Evolutionary conservation across 2,329 filamentous ascomycete species (phyloP), one percentile per base, ranked within the genome.

Genomic region (Periconia digitata): DNA sequence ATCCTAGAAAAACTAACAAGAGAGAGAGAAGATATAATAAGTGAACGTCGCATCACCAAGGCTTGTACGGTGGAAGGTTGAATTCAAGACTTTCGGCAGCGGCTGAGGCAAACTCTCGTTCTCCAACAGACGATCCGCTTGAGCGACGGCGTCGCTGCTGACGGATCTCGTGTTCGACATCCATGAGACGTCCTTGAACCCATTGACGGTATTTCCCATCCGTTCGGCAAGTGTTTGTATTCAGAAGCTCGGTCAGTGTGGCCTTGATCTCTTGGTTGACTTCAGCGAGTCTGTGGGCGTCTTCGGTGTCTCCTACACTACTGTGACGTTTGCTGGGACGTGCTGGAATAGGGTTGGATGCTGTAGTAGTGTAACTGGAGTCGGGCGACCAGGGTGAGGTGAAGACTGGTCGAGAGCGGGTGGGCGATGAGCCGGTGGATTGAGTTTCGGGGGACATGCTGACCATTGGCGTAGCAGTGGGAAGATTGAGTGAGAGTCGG

Each of bases 261-360:
- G 70, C 72, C 56, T 81, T 81, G 64, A 81, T 80, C 53, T 79
- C 75, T 43, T 77, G 70, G 53, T 79, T 80, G 62, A 80, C 72
- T 36, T 77, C 66, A 49, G 71, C 73, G n/a, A 79, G 63, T 51
- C 73, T 74, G 62, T 73, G 63, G 57, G 76, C 60, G 72, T 79
- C 69, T 55, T 72, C 53, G 32, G 58, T 57, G 50, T 66, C 51
- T n/a, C n/a, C 5, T 50, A 62, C 38, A 58, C 64, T 57, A 43
- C 56, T 65, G 40, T 52, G 52, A 22, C 59, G 58, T 21, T 52
- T 44, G 23, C 49, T 49, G 3, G 62, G 53, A 12, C 54, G 51
- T 16, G 59, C 55, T 17, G 59, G 51, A 17, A 62, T 54, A 8
- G 63, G 63, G 15, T 65, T 64, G 16, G 62, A 42, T 23, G 60